These are phyloP conservation scores for Pleurotus ostreatus DNA, from an alignment of 768 basidiomycete genomes.

Conservation along the genomic window DNA sequence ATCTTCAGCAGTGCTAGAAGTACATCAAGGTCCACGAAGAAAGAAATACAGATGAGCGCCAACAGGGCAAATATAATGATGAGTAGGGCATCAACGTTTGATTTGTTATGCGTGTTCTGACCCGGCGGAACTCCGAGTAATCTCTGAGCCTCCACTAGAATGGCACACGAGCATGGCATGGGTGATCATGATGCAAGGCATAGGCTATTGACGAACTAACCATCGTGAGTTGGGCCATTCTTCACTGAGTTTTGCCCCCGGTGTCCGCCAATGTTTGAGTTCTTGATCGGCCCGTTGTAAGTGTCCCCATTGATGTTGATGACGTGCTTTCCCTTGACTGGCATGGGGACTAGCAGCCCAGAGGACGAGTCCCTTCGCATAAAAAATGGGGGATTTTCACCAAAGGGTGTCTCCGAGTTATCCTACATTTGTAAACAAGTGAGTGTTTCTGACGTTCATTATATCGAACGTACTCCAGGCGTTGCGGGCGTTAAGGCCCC, in stretches of 20 bases:
- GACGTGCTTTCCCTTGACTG: too few species aligned
- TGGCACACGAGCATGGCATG: neutral
- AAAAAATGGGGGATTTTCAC: too few species aligned
- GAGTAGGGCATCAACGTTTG: neutral
- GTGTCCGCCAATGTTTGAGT: neutral
- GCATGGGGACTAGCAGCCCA: too few species aligned
- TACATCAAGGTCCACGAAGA: conserved; percentile 1
- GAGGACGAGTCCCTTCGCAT: too few species aligned
- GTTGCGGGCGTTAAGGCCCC: too few species aligned
- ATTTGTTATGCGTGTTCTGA: neutral
- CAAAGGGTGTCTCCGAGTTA: too few species aligned
- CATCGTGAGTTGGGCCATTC: neutral
- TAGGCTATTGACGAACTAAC: neutral
- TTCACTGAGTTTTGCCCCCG: neutral
- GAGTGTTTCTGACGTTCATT: too few species aligned
- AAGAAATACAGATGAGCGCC: neutral
- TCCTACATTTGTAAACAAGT: too few species aligned
- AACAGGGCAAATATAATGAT: neutral
- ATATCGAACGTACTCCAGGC: too few species aligned
- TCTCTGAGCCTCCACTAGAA: neutral
- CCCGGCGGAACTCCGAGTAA: too few species aligned
- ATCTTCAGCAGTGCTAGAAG: neutral
- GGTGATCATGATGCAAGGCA: too few species aligned
- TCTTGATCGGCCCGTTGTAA: neutral
- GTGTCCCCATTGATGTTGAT: neutral